Evolutionary conservation across 805 yeast genomes (phyloP).

Genomic region (Pichia eremophila): DNA sequence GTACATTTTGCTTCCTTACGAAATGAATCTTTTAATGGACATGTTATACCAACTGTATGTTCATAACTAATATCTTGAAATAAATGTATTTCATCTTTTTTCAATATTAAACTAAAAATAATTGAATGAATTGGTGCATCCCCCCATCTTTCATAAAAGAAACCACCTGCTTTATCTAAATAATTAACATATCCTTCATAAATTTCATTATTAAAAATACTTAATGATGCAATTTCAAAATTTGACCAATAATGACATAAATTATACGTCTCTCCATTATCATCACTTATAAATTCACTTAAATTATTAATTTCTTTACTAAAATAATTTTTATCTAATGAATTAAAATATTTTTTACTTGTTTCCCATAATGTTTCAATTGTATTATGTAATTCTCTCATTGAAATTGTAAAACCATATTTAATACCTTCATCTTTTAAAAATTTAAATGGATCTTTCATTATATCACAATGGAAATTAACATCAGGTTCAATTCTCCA

Average conservation of each 20-base stretch:
- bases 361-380: conserved; percentile 44
- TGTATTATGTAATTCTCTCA: conserved; percentile 41
- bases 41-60: conserved; percentile 71
- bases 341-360: conserved; percentile 33
- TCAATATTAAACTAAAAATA: conserved; percentile 35
- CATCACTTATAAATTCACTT: conserved; percentile 54
- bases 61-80: conserved; percentile 75
- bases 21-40: conserved; percentile 60
- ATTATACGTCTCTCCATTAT: conserved; percentile 55
- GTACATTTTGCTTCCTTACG: conserved; percentile 53
- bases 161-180: conserved; percentile 65
- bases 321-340: conserved; percentile 7
- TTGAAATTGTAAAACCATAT: conserved; percentile 45
- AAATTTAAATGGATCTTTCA: conserved; percentile 45
- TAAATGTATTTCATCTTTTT: conserved; percentile 58
- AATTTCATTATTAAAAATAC: conserved; percentile 47
- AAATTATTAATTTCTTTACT: conserved; percentile 19
- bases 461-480: conserved; percentile 42
- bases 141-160: conserved; percentile 87
- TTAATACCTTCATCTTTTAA: conserved; percentile 41
- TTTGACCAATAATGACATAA: conserved; percentile 80
- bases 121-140: conserved; percentile 53
- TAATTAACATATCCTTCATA: conserved; percentile 53
- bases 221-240: conserved; percentile 64
- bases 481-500: conserved; percentile 56